Evolutionary conservation across 1,139 yeast species (phyloP), one percentile per base, ranked within the genome.

Genomic region (Candida gigantensis): DNA sequence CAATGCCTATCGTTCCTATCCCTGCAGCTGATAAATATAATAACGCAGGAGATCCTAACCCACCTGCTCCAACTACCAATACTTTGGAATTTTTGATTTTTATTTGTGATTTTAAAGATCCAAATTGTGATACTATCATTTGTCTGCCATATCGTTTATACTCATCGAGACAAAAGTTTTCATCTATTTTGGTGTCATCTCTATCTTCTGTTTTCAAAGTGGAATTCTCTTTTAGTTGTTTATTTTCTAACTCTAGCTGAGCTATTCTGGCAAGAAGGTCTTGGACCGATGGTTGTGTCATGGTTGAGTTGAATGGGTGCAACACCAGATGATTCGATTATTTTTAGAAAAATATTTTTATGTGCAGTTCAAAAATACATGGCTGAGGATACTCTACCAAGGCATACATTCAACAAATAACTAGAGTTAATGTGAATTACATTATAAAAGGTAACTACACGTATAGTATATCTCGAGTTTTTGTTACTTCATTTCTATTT

Each of bases 41-140:
- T 34, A 92, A 60, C 0, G 95, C 95, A 1, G 98, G 97, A 47
- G 95, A 84, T 0, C 98, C 98, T 8, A 94, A 69, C 0, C 99
- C 99, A 9, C 98, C 99, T 0, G 97, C 97, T 1, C 99, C 99
- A 6, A 94, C 73, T 0, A 94, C 92, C 21, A 92, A 61, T 0
- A 89, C 74, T 32, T 67, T 74, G 1, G 92, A 45, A 0, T 57
- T 47, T 48, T 81, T 81, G 34, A 94, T 62, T 32, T 60, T 65
- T 4, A 72, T 42, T 55, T 94, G 98, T 8, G 79, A 70, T 2
- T 52, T 38, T 20, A 65, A 47, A 7, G 81, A 58, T 0, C 90
- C 89, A 44, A 84, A 65, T 39, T 76, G 81, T 0, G 95, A 94
- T 1, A 92, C 96, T 25, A 90, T 81, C 90, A 94, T 84, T 56